A percentile compares a stretch with the other conserved stretches of the same genome.
Evolutionary conservation across 768 basidiomycete species (phyloP).

Genomic region (Leccinum rimulosum): DNA sequence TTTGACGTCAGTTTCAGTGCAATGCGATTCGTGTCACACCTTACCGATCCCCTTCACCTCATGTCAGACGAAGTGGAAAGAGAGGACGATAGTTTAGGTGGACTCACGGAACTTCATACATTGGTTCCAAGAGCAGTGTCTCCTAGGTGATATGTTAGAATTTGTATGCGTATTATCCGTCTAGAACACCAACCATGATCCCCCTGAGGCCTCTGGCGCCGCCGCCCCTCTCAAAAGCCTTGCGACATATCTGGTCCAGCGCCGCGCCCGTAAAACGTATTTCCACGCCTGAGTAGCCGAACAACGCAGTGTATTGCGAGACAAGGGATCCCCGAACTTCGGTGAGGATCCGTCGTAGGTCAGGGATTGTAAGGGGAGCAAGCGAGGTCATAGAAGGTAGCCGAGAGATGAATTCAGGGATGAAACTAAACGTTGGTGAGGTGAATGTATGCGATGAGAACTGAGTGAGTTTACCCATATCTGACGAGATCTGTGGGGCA

Average conservation of each 20-base stretch:
- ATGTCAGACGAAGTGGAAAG: constrained; percentile 2
- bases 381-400: constrained; percentile 91
- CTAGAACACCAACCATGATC: constrained; percentile 61
- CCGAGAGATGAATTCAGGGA: constrained; percentile 93
- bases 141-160: constrained; percentile 47
- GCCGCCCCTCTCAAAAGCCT: constrained; percentile 78
- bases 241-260: constrained; percentile 75
- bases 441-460: not conserved
- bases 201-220: constrained; percentile 89
- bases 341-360: constrained; percentile 86
- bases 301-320: constrained; percentile 84
- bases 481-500: constrained; percentile 64
- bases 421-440: constrained; percentile 53
- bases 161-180: not conserved
- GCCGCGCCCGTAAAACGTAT: constrained; percentile 83
- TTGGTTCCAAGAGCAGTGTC: constrained; percentile 75
- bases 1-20: constrained; percentile 7
- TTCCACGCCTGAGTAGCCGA: constrained; percentile 81
- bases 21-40: constrained; percentile 20
- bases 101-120: constrained; percentile 90
- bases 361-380: constrained; percentile 70
- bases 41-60: constrained; percentile 59
- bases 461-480: constrained; percentile 58
- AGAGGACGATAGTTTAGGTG: constrained; percentile 2
- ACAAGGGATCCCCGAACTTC: constrained; percentile 91